These are phyloP conservation scores for Vigna unguiculata DNA, from an alignment of 306 rosid genomes.

Conservation along the genomic window DNA sequence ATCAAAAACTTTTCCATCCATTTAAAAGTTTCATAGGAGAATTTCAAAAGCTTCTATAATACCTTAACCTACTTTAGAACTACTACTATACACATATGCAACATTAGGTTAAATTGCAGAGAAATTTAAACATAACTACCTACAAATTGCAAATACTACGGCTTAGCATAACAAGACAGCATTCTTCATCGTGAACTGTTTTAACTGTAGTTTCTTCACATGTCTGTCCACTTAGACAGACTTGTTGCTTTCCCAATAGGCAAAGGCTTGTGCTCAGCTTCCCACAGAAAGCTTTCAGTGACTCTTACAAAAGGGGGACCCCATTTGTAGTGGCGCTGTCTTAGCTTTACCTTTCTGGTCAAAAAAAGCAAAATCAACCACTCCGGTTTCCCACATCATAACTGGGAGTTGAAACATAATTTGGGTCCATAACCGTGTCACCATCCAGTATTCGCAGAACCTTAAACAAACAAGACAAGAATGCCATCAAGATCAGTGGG, in stretches of 20 bases:
- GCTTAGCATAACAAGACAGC: conserved; percentile 40
- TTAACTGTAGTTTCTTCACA: conserved; percentile 57
- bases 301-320: conserved; percentile 52
- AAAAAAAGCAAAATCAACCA: conserved; percentile 52
- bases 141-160: conserved; percentile 36
- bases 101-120: conserved; percentile 51
- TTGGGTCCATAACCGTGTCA: conserved; percentile 75
- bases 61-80: conserved; percentile 43
- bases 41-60: conserved; percentile 54
- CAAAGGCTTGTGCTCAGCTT: conserved; percentile 55
- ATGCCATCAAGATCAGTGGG: conserved; percentile 11
- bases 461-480: conserved; percentile 47
- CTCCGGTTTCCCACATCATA: conserved; percentile 70
- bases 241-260: conserved; percentile 63
- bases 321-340: conserved; percentile 50
- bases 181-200: conserved; percentile 41
- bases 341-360: conserved; percentile 55
- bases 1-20: conserved; percentile 28
- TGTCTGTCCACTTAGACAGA: conserved; percentile 51
- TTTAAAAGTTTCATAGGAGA: conserved; percentile 43
- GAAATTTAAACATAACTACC: conserved; percentile 36
- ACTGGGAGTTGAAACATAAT: conserved; percentile 59
- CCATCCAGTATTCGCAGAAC: conserved; percentile 92
- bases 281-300: conserved; percentile 54
- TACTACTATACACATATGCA: conserved; percentile 68